These are phyloP conservation scores for Trichoderma citrinoviride DNA, from an alignment of 2,329 filamentous ascomycete species.

Conservation along the genomic window DNA sequence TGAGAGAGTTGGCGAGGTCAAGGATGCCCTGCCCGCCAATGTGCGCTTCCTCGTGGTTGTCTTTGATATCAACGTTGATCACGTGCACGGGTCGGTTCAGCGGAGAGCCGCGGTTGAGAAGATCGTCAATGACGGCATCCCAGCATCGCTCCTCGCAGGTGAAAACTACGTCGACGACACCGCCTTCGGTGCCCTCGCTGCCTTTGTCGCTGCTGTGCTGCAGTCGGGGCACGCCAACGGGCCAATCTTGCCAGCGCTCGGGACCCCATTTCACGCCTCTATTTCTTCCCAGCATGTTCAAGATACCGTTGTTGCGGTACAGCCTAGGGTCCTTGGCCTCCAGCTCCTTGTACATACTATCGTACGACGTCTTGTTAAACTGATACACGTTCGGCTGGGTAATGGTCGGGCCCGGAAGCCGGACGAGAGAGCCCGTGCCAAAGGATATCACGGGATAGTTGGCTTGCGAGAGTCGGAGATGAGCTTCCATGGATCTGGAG, in stretches of 20 bases:
- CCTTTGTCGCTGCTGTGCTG: constrained; percentile 76
- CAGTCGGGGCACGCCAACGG: constrained; percentile 76
- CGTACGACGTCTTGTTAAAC: constrained; percentile 96
- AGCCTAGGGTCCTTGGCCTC: constrained; percentile 79
- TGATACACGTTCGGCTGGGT: constrained; percentile 95
- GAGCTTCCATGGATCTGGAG: constrained; percentile 77
- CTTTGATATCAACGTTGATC: constrained; percentile 97
- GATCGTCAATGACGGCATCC: constrained; percentile 94
- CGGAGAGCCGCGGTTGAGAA: constrained; percentile 79
- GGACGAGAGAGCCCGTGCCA: constrained; percentile 91
- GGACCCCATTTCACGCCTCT: constrained; percentile 90
- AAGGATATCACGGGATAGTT: constrained; percentile 97
- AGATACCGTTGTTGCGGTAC: constrained; percentile 86
- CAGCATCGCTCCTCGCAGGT: constrained; percentile 98
- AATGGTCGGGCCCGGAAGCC: constrained; percentile 86
- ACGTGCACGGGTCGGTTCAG: constrained; percentile 94
- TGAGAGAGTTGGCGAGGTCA: constrained; percentile 82
- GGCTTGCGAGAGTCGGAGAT: constrained; percentile 82
- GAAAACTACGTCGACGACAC: constrained; percentile 89
- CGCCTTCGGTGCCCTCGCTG: constrained; percentile 76
- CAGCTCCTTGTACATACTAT: constrained; percentile 90
- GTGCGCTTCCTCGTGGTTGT: constrained; percentile 95
- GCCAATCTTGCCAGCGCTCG: constrained; percentile 98
- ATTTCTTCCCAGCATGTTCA: constrained; percentile 95
- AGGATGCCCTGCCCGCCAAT: constrained; percentile 89